phyloP scores from a whole-genome alignment of 2,329 filamentous ascomycete genomes.

The Aspergillus flavus region DNA sequence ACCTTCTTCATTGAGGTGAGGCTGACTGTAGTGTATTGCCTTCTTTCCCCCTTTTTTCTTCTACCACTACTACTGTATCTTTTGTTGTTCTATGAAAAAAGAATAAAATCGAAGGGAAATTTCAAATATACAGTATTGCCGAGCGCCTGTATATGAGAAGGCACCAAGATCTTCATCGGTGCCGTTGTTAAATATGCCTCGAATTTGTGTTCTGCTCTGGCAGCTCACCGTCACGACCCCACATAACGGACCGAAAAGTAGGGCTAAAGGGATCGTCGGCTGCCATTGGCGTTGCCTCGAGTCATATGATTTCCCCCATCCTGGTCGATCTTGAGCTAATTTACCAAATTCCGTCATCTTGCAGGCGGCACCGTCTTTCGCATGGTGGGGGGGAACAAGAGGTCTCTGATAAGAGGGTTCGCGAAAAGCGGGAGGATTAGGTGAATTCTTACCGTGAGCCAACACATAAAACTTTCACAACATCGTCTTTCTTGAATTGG shows the following conservation, averaged over 20 bases:
- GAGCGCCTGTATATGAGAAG: too few species aligned
- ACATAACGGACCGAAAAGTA: neutral
- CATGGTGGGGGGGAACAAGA: neutral
- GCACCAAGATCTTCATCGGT: neutral
- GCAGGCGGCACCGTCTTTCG: neutral
- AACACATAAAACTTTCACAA: neutral
- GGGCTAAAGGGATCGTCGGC: neutral
- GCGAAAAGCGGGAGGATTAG: neutral
- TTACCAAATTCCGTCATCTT: constrained; percentile 2
- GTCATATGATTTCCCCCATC: neutral
- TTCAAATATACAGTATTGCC: neutral
- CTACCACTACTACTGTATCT: too few species aligned
- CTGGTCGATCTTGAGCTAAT: neutral
- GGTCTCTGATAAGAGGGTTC: neutral
- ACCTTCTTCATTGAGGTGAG: neutral
- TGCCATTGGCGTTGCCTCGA: neutral
- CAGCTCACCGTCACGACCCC: neutral
- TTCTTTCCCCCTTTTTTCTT: too few species aligned
- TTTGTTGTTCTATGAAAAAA: neutral
- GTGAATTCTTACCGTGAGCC: neutral
- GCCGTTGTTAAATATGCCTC: neutral
- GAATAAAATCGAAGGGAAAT: neutral
- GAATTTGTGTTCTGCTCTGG: neutral
- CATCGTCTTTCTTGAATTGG: neutral
- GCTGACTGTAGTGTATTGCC: too few species aligned